Evolutionary conservation across 1,139 yeast species (phyloP), one percentile per base, ranked within the genome.

Genomic region (Pichia sp.): DNA sequence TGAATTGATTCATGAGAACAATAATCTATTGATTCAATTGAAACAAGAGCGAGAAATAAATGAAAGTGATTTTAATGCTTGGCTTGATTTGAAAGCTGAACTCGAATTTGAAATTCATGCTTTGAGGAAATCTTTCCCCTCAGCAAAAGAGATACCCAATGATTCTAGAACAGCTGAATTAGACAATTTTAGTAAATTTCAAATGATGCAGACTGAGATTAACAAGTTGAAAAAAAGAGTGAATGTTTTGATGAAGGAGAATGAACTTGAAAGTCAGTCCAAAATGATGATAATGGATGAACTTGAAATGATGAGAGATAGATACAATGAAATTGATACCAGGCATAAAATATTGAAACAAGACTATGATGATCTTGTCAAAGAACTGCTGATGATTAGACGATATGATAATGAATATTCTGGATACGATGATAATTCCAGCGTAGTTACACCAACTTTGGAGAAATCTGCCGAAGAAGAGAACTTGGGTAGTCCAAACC

Each of bases 241-340:
- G 51, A 51, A 73, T 62, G 56, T 52, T 2, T 59, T 75, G 26
- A 75, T 72, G 52, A 66, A 67, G 46, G 74, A 70, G 47, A 71
- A 74, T 42, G 74, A 74, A 48, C 58, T 72, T 9, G 65, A 61
- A 41, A 49, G 53, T 8, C 72, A 68, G 49, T 72, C 78, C 22
- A 73, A 74, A 50, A 61, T 69, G 46, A 64, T 71, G 33, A 67
- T 75, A 40, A 72, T 75, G 44, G 79, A 74, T 50, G 79, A 75
- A 58, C 63, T 75, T 34, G 81, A 75, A 52, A 62, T 60, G 51
- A 61, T 74, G 47, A 64, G 72, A 33, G 64, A 63, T 42, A 68
- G 70, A 48, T 67, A 65, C 45, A 62, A 61, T 30, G 60, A 62
- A 33, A 54, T 62, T 6, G 55, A 54, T 33, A 42, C 40, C n/a